Evolutionary conservation across 1,284 basidiomycete species (phyloP).

Genomic region (Boletus hoseneyae): DNA sequence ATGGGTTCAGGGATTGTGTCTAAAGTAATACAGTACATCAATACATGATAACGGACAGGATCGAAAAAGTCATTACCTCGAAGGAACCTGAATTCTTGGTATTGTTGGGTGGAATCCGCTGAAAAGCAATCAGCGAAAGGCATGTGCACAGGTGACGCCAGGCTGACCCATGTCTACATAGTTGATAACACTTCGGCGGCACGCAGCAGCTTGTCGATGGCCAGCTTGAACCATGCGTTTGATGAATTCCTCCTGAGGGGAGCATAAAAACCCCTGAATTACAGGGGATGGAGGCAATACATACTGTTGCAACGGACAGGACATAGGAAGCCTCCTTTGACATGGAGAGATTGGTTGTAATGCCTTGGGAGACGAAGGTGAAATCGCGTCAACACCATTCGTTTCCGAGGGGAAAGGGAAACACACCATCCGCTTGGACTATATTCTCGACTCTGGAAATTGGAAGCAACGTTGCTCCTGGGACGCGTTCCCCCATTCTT

Average conservation of each 20-base stretch:
- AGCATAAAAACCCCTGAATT: conserved; percentile 20
- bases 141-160: conserved; percentile 1
- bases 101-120: conserved; percentile 57
- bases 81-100: conserved; percentile 68
- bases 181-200: conserved; percentile 51
- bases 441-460: conserved; percentile 63
- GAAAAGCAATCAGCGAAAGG: conserved; percentile 14
- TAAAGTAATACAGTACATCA: conserved; percentile 28
- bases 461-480: conserved; percentile 62
- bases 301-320: conserved; percentile 66
- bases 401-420: conserved; percentile 1
- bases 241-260: conserved; percentile 69
- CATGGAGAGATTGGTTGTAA: conserved; percentile 55
- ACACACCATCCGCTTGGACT: conserved; percentile 64
- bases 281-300: conserved; percentile 16
- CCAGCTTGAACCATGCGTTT: conserved; percentile 61
- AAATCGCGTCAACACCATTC: conserved; percentile 16
- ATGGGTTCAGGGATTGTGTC: conserved; percentile 68
- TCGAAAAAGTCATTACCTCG: conserved; percentile 41
- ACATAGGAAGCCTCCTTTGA: conserved; percentile 73
- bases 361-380: conserved; percentile 34
- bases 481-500: conserved; percentile 46
- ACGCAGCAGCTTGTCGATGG: conserved; percentile 50
- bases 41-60: background rate
- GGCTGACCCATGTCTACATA: conserved; percentile 68